Base-by-base conservation (phyloP, 2,329 filamentous ascomycete species). In the Lanzia echinophila region DNA sequence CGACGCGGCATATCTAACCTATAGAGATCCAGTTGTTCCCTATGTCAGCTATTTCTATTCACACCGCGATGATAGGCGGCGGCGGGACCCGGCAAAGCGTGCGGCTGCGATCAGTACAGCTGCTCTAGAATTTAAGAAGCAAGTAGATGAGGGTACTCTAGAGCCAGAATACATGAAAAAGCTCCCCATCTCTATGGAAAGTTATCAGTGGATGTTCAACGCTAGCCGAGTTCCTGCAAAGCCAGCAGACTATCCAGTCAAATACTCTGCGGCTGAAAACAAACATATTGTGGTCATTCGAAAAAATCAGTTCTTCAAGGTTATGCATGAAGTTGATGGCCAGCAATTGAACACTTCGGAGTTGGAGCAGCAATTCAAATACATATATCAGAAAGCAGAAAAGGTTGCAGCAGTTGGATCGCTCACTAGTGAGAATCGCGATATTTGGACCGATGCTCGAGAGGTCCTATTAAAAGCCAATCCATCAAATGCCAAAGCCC, bases 11-110 rank as follows among this genome's bases (percentile, higher is more conserved):
- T 99, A 99, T 73, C 83, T 99, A 61, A 80, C 75, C 61, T 97
- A 97, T 76, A 87, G 92, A 62, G 94, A 97, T 70, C 94, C 94
- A 11, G 89, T 99, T 45, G 88, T 97, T 17, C 94, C 94, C 58
- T 99, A 97, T 69, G 94, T 99, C 67, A 96, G 90, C 72, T 99
- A 99, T 81, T 99, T 99, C 76, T 99, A 99, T 77, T 96, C 91
- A 53, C 92, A 97, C 76, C 84, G 90, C 62, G 94, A 99, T 72
- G 95, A 99, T 73, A 84, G 89, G 63, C 81, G 85, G 68, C 83
- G 92, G 62, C 84, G 90, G 59, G 83, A 96, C 71, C 94, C 94
- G 0, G 86, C 87, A 59, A 95, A 95, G 79, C 88, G 94, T 60
- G 94, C 94, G 3, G 94, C 94, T 3, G 91, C 92, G 60, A 87